Evolutionary conservation across 768 basidiomycete genomes (phyloP).

Genomic region (Amanita thiersii): DNA sequence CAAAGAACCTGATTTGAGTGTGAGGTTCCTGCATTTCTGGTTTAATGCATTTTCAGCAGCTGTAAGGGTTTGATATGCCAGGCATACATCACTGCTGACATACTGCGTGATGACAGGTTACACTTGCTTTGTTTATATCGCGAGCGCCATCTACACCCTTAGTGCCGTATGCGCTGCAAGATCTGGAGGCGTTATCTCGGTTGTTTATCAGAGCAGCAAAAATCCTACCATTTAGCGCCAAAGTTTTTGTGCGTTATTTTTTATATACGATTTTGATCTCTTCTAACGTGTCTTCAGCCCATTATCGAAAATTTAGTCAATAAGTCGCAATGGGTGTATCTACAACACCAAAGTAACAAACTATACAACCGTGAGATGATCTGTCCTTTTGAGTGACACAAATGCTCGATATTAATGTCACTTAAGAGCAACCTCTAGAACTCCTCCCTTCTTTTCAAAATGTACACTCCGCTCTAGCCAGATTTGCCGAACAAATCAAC

Average conservation of each 20-base stretch:
- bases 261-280: not conserved
- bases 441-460: slow-evolving; percentile 27
- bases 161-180: slow-evolving; percentile 50
- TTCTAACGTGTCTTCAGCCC: slow-evolving; percentile 26
- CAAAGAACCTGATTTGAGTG: slow-evolving; percentile 51
- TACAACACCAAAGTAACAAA: slow-evolving; percentile 20
- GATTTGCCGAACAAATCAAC: slow-evolving; percentile 25
- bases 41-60: slow-evolving; percentile 67
- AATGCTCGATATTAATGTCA: slow-evolving; percentile 10
- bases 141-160: slow-evolving; percentile 53
- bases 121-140: slow-evolving; percentile 55
- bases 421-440: slow-evolving; percentile 13
- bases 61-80: slow-evolving; percentile 32
- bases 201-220: slow-evolving; percentile 51
- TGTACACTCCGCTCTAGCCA: slow-evolving; percentile 24
- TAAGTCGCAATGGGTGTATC: slow-evolving; percentile 38
- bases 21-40: slow-evolving; percentile 67
- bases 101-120: slow-evolving; percentile 32
- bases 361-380: not conserved
- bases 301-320: slow-evolving; percentile 48
- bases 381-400: slow-evolving; percentile 8
- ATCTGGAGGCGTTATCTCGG: slow-evolving; percentile 49
- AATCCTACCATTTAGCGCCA: slow-evolving; percentile 52
- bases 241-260: slow-evolving; percentile 41
- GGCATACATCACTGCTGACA: not conserved